Base-by-base conservation (phyloP, 768 basidiomycete species). In the Hirschioporus abietinus region DNA sequence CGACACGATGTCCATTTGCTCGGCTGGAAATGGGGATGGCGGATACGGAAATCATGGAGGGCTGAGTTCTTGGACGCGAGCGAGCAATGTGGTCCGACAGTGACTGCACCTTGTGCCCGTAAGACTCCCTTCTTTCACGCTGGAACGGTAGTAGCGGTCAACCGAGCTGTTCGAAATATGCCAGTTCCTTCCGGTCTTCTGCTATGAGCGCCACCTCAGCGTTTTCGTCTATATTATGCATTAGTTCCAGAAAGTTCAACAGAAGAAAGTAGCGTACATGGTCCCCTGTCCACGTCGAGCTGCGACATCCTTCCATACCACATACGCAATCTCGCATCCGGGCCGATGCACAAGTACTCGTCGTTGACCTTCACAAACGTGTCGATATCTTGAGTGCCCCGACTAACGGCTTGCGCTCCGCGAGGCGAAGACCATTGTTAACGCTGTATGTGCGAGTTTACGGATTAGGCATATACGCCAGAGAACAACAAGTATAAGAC, bases 251-350 rank as follows among this genome's bases (percentile, higher is more conserved):
- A 61, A 64, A 57, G 30, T 30, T 72, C 67, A 65, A 70, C 52
- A 66, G 65, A 27, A 69, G 63, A 75, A 70, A 76, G 70, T 72
- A 63, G 70, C 81, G 12, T 80, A 84, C 84, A 84, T 65, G 84
- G 83, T 80, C 84, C 83, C 67, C 84, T 72, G 66, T 81, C 70
- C 63, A 84, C 75, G 67, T 83, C 78, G 67, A 84, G 82, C 77
- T 80, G 73, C 67, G 81, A 75, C 66, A 84, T 81, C 73, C 81
- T 79, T 1, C 84, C 82, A 70, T 74, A 82, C 83, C 83, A 86
- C 73, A 84, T n/a, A 71, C 34, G 70, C 68, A 80, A 60, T 1
- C 77, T 79, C 9, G 72, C 69, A 75, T 84, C 84, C 72, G 76
- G 75, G 71, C 76, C 74, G 64, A 83, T 69, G 68, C 79, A 81